Conservation (phyloP, 192 early-diverging fungal genomes). For the Globomyces pollinis-pini region DNA sequence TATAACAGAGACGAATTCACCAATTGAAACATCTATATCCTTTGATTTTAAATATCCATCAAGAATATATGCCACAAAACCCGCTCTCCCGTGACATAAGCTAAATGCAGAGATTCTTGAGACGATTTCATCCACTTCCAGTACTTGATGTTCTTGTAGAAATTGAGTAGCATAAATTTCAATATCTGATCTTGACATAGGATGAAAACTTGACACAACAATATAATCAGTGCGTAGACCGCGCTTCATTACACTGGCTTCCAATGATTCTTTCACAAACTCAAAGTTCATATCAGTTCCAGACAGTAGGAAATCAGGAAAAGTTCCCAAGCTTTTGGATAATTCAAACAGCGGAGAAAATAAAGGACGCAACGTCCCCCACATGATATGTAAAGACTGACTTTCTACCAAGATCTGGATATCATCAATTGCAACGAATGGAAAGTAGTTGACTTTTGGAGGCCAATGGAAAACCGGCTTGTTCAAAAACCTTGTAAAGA, state of each 20-base stretch:
- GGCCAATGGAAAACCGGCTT: background rate
- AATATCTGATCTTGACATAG: constrained; percentile 8
- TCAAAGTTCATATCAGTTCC: constrained; percentile 27
- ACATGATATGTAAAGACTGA: background rate
- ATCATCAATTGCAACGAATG: constrained; percentile 25
- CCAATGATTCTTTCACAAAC: constrained; percentile 15
- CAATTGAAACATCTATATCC: constrained; percentile 18
- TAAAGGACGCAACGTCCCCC: constrained; percentile 16
- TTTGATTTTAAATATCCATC: constrained; percentile 19
- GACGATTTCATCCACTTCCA: constrained; percentile 14
- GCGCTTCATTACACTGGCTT: constrained; percentile 14
- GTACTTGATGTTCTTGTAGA: constrained; percentile 13
- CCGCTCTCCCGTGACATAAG: constrained; percentile 26
- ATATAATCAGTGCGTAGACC: background rate
- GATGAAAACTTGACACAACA: constrained; percentile 11
- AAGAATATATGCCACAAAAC: constrained; percentile 26
- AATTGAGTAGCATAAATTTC: constrained; percentile 14
- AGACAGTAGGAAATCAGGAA: constrained; percentile 19
- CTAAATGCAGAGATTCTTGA: constrained; percentile 12
- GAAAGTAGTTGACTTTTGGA: background rate
- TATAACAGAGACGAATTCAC: constrained; percentile 12
- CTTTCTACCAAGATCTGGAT: constrained; percentile 16
- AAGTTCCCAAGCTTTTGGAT: constrained; percentile 18
- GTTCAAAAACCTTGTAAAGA: constrained; percentile 14
- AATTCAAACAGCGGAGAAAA: constrained; percentile 20